Percentiles rank a stretch among this genome's conserved stretches.
phyloP scores from a whole-genome alignment of 441 rosid genomes.

The Corymbia calophylla region DNA sequence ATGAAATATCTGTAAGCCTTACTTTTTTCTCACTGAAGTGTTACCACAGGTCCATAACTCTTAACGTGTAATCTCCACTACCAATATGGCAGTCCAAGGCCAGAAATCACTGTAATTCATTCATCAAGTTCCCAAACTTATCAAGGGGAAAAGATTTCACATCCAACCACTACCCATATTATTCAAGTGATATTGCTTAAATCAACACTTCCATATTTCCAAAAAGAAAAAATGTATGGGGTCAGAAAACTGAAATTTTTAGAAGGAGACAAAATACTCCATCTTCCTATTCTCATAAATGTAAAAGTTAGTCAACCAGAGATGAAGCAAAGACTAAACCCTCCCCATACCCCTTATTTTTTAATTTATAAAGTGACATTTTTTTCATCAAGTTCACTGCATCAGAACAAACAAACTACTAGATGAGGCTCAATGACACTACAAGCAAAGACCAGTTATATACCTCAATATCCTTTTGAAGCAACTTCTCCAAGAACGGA shows the following conservation, averaged over 20 bases:
- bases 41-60: not conserved
- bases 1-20: not conserved
- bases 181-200: not conserved
- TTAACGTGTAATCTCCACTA: not conserved
- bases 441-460: not conserved
- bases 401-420: not conserved
- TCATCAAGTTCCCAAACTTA: not conserved
- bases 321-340: not conserved
- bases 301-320: not conserved
- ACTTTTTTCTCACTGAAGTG: not conserved
- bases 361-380: not conserved
- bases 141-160: not conserved
- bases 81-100: not conserved
- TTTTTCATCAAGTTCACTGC: not conserved
- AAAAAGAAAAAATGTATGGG: not conserved
- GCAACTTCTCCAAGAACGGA: constrained; percentile 90
- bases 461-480: constrained; percentile 83
- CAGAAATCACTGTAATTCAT: not conserved
- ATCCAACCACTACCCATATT: not conserved
- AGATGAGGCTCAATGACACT: not conserved
- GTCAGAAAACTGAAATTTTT: not conserved
- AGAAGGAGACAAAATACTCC: not conserved
- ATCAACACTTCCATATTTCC: not conserved
- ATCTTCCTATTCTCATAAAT: not conserved
- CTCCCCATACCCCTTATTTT: not conserved